A percentile compares a stretch with the other conserved stretches of the same genome.
Evolutionary conservation across 129 eudicot genomes (phyloP).

Genomic region (Dittrichia graveolens): DNA sequence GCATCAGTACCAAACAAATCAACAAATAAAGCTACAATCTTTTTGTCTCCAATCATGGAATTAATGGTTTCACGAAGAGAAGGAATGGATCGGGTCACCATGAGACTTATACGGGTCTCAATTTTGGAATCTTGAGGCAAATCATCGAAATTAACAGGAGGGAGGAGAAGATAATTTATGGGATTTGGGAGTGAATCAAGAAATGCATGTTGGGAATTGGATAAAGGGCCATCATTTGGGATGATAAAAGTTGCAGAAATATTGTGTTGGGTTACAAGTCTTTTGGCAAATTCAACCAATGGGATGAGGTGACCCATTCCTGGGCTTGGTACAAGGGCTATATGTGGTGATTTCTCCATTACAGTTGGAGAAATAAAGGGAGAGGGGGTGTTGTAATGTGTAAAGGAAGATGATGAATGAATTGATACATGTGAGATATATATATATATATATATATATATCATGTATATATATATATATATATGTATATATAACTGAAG

Average conservation of each 20-base stretch:
- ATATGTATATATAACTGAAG: too few relatives aligned
- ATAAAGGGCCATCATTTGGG: slow-evolving; percentile 48
- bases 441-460: background rate
- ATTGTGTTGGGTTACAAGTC: slow-evolving; percentile 25
- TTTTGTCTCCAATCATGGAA: slow-evolving; percentile 13
- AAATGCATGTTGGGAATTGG: slow-evolving; percentile 36
- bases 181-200: slow-evolving; percentile 49
- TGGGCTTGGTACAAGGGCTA: slow-evolving; percentile 53
- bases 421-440: slow-evolving; percentile 13
- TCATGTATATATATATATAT: too few relatives aligned
- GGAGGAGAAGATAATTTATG: slow-evolving; percentile 43
- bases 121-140: slow-evolving; percentile 33
- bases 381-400: background rate
- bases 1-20: slow-evolving; percentile 58
- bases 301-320: slow-evolving; percentile 79
- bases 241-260: slow-evolving; percentile 49
- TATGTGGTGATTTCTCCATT: slow-evolving; percentile 44
- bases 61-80: slow-evolving; percentile 27
- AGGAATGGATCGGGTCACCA: slow-evolving; percentile 42
- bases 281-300: slow-evolving; percentile 51
- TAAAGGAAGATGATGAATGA: slow-evolving; percentile 5
- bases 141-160: slow-evolving; percentile 48
- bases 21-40: slow-evolving; percentile 38
- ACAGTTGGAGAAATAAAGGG: background rate
- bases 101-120: slow-evolving; percentile 49